Evolutionary conservation across 2,329 filamentous ascomycete genomes (phyloP).

Genomic region (Aspergillus oerlinghausenensis): DNA sequence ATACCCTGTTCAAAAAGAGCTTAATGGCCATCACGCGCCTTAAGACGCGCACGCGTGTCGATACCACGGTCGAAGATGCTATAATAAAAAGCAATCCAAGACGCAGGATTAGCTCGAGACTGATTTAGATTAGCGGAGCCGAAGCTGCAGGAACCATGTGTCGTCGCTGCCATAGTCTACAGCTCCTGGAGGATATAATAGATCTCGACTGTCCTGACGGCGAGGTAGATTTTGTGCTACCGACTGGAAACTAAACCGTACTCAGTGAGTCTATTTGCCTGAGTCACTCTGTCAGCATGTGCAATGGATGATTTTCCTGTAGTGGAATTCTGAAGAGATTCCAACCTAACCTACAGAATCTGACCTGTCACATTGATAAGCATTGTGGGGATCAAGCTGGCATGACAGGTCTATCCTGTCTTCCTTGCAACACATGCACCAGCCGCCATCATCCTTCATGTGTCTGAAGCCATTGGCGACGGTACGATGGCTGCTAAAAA

Average conservation of each 20-base stretch:
- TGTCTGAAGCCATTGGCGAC: neutral
- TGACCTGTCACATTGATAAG: constrained; percentile 1
- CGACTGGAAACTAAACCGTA: neutral
- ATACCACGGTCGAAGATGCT: neutral
- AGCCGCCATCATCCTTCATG: neutral
- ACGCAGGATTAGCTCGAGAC: neutral
- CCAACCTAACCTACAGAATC: neutral
- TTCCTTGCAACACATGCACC: neutral
- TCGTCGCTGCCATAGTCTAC: neutral
- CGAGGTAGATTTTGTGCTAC: neutral
- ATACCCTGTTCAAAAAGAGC: neutral
- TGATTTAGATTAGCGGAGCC: neutral
- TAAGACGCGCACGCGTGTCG: neutral
- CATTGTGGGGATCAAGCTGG: neutral
- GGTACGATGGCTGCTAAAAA: neutral
- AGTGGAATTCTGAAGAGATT: neutral
- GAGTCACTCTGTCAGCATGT: neutral
- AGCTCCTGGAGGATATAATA: neutral
- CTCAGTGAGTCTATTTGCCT: neutral
- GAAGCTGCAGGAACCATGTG: neutral
- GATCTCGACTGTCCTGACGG: neutral
- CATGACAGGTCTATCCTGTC: neutral
- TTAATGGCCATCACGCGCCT: neutral
- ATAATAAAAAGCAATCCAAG: neutral
- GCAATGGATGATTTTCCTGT: neutral